phyloP scores from a whole-genome alignment of 2,329 filamentous ascomycete genomes.

The Aspergillus hortae region DNA sequence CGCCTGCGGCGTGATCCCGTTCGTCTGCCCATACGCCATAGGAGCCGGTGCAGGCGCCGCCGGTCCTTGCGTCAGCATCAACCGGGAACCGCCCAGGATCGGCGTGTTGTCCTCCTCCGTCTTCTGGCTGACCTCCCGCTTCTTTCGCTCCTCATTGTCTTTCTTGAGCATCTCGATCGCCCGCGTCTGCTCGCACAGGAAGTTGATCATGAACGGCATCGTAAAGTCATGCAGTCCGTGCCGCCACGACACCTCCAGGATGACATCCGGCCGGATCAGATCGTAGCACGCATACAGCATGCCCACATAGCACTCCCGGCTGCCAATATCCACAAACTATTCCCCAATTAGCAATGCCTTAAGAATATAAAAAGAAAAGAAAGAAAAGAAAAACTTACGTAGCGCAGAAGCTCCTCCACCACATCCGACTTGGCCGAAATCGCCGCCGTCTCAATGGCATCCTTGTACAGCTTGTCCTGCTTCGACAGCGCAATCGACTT shows the following conservation, averaged over 20 bases:
- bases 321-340: constrained; percentile 99
- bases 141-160: constrained; percentile 92
- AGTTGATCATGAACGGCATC: constrained; percentile 99
- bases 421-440: constrained; percentile 87
- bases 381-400: constrained; percentile 64
- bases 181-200: constrained; percentile 83
- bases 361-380: neutral
- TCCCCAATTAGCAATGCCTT: constrained; percentile 73
- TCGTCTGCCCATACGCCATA: constrained; percentile 71
- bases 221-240: constrained; percentile 92
- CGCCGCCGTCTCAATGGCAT: constrained; percentile 95
- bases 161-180: constrained; percentile 82
- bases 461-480: constrained; percentile 99
- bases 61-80: constrained; percentile 95
- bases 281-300: constrained; percentile 99
- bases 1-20: constrained; percentile 84
- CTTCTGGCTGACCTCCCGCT: constrained; percentile 66
- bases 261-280: constrained; percentile 84
- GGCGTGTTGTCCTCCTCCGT: constrained; percentile 92
- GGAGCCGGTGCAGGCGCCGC: constrained; percentile 57
- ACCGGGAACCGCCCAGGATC: constrained; percentile 79
- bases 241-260: constrained; percentile 97
- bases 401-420: constrained; percentile 91
- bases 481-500: constrained; percentile 97
- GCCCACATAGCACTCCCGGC: constrained; percentile 98